Evolutionary conservation across 345 rosid genomes (phyloP).

Genomic region (Euphorbia peplus): DNA sequence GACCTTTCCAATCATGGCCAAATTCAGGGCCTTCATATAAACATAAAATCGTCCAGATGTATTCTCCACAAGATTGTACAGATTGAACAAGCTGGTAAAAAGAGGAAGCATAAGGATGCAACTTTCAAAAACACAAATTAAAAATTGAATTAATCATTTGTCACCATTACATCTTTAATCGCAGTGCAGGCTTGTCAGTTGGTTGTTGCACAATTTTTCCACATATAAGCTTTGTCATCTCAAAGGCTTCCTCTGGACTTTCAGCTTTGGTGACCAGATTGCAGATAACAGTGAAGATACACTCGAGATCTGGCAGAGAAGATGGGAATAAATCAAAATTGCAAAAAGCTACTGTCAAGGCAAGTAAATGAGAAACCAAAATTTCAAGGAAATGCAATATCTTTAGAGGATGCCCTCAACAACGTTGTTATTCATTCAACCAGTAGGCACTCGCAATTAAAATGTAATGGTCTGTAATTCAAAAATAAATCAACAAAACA

Average conservation of each 20-base stretch:
- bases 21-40: conserved; percentile 66
- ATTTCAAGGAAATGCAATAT: neutral
- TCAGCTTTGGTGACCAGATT: conserved; percentile 65
- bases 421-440: neutral
- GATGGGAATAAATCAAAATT: neutral
- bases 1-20: conserved; percentile 78
- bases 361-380: neutral
- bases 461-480: neutral
- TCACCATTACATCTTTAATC: conserved; percentile 73
- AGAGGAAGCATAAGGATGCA: conserved; percentile 19
- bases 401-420: neutral
- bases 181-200: conserved; percentile 76
- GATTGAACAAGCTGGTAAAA: conserved; percentile 79
- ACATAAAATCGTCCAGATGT: conserved; percentile 66
- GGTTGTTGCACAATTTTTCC: conserved; percentile 78
- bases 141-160: conserved; percentile 3
- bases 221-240: conserved; percentile 68
- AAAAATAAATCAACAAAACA: neutral
- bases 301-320: conserved; percentile 71
- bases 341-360: neutral
- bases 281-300: conserved; percentile 92
- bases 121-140: conserved; percentile 1
- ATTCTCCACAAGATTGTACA: conserved; percentile 76
- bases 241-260: conserved; percentile 61
- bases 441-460: neutral